Percentiles rank a stretch among this genome's conserved stretches.
phyloP scores from a whole-genome alignment of 2,329 filamentous ascomycete genomes.

The Ceratocystiopsis sp. region DNA sequence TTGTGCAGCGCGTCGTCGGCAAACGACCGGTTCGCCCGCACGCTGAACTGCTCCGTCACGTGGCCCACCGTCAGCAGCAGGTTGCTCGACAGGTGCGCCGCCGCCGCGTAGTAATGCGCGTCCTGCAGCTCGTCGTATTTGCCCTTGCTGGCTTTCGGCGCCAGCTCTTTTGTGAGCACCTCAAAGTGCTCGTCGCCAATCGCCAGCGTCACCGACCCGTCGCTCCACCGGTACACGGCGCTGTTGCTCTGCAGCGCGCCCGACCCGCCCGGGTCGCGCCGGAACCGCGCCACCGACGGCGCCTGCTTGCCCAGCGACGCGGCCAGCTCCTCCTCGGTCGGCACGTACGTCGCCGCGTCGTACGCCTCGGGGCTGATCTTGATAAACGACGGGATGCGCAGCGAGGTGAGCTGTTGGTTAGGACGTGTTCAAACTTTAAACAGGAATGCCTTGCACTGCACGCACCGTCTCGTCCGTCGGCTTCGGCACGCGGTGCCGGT shows the following conservation, averaged over 20 bases:
- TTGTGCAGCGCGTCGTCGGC: constrained; percentile 56
- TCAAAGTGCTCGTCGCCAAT: constrained; percentile 63
- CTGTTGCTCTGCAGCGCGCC: constrained; percentile 57
- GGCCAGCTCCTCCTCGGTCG: constrained; percentile 34
- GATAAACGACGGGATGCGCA: constrained; percentile 58
- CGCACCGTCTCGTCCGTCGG: constrained; percentile 53
- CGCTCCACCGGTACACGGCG: constrained; percentile 59
- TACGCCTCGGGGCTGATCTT: constrained; percentile 52
- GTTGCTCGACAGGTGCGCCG: constrained; percentile 50
- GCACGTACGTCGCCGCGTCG: constrained; percentile 46
- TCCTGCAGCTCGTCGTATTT: constrained; percentile 49
- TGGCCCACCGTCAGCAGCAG: constrained; percentile 59
- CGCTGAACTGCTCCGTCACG: constrained; percentile 53
- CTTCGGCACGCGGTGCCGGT: constrained; percentile 53
- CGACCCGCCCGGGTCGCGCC: constrained; percentile 47
- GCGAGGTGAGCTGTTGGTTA: constrained; percentile 40
- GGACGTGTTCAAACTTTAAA: neutral
- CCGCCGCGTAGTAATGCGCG: constrained; percentile 59
- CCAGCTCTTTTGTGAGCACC: constrained; percentile 51
- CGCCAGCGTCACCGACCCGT: constrained; percentile 61
- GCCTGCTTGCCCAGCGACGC: constrained; percentile 38
- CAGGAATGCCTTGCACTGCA: constrained; percentile 3
- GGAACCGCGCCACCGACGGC: constrained; percentile 51
- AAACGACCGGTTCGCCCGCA: constrained; percentile 48
- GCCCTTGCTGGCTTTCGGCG: constrained; percentile 36